These are phyloP conservation scores for Talaromyces proteolyticus DNA, from an alignment of 495 filamentous ascomycete genomes.

Conservation along the genomic window DNA sequence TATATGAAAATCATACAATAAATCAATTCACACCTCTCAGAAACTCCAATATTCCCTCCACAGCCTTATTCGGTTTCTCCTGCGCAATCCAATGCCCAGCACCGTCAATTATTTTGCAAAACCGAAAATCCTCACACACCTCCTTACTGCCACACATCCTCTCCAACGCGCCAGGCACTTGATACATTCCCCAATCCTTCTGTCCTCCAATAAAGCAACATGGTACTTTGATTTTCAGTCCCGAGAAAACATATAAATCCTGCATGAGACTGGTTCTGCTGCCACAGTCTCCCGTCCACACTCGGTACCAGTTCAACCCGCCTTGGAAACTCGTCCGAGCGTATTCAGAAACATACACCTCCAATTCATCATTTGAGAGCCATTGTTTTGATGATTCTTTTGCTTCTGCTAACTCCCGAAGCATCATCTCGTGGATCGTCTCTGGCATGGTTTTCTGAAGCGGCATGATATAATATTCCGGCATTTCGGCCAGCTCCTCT, in stretches of 20 bases:
- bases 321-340: constrained; percentile 65
- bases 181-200: constrained; percentile 62
- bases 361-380: constrained; percentile 51
- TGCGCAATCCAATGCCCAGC: constrained; percentile 67
- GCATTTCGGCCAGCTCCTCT: constrained; percentile 43
- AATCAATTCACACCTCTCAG: constrained; percentile 1
- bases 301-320: constrained; percentile 64
- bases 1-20: not conserved
- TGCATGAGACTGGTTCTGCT: constrained; percentile 13
- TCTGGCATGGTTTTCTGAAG: not conserved
- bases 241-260: constrained; percentile 55
- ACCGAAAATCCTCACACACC: constrained; percentile 45
- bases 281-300: constrained; percentile 41
- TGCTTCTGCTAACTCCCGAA: not conserved
- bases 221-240: constrained; percentile 58
- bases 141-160: constrained; percentile 39
- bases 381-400: constrained; percentile 28
- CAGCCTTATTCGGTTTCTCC: constrained; percentile 52
- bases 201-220: constrained; percentile 52
- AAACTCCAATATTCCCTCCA: constrained; percentile 42
- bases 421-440: not conserved
- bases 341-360: constrained; percentile 56
- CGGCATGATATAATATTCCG: constrained; percentile 54
- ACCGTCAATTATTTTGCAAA: constrained; percentile 44
- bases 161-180: constrained; percentile 58